Base-by-base conservation (phyloP, 306 rosid species). In the Vigna unguiculata region DNA sequence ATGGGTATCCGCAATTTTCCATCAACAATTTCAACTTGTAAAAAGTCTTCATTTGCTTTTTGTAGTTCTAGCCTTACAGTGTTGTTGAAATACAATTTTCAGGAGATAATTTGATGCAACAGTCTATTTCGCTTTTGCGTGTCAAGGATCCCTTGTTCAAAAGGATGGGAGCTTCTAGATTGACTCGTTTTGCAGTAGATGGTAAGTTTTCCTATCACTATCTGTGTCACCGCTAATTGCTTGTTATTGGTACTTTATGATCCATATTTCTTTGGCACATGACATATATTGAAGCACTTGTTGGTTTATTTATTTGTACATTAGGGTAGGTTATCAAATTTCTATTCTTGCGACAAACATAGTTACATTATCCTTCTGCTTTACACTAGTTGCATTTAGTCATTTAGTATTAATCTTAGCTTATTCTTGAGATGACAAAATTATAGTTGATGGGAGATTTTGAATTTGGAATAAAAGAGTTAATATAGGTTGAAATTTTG, bases 131-230 rank as follows among this genome's bases (percentile, higher is more conserved):
- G 4, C 97, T 95, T 78, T 88, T 92, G 85, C 91, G 83, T 28
- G 91, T 95, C 78, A 90, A 88, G 88, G 98, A 95, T 81, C 98
- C 98, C 11, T 73, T 92, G 84, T 95, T 86, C 57, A 92, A 95
- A 89, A 88, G 98, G 76, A 90, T 92, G 93, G 98, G 97, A 78
- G 98, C 97, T 36, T 90, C 98, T 69, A 88, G 97, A 80, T 75
- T 92, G 60, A 81, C 96, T 70, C 97, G 96, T 63, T 90, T 92
- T 75, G 97, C 98, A 0, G 75, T 83, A 8, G 98, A 95, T 84
- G 98, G 97, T 92, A 81, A 52, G 13, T 52, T 17, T 52, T 52
- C 4, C 14, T 19, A 52, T 52, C 25, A 19, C 1, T 19, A 17
- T 52, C 8, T 52, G 4, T 52, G 57, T 19, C 25, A 19, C 25